These are phyloP conservation scores for Phylloporus sp. DNA, from an alignment of 768 basidiomycete species.

Conservation along the genomic window DNA sequence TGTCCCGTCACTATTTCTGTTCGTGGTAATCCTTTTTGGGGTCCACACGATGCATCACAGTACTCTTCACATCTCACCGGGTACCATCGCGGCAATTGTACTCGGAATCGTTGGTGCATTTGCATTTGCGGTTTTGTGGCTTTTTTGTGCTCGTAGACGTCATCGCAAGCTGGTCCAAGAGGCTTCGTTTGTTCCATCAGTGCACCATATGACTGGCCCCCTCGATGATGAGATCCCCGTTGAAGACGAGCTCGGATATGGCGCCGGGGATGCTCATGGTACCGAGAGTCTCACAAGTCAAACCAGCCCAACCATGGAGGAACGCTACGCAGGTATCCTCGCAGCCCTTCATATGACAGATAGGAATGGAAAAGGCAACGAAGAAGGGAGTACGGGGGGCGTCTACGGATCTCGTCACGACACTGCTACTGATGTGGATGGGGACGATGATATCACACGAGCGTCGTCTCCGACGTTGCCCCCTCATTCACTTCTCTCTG, in stretches of 20 bases:
- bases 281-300: not conserved
- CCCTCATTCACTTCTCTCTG: slow-evolving; percentile 7
- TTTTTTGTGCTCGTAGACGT: slow-evolving; percentile 32
- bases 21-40: slow-evolving; percentile 3
- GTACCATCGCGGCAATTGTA: slow-evolving; percentile 21
- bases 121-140: slow-evolving; percentile 27
- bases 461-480: slow-evolving; percentile 27
- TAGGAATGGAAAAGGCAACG: slow-evolving; percentile 12
- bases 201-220: slow-evolving; percentile 12
- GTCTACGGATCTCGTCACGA: slow-evolving; percentile 24
- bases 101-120: slow-evolving; percentile 25
- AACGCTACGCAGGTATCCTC: slow-evolving; percentile 28
- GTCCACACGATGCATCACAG: slow-evolving; percentile 3
- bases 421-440: slow-evolving; percentile 6
- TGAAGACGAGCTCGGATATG: slow-evolving; percentile 11
- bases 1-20: slow-evolving; percentile 2
- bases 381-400: slow-evolving; percentile 26
- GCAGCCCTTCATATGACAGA: slow-evolving; percentile 20
- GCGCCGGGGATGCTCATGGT: not conserved
- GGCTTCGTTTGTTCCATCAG: slow-evolving; percentile 8
- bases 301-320: slow-evolving; percentile 11
- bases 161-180: slow-evolving; percentile 23
- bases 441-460: slow-evolving; percentile 8
- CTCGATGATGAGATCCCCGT: slow-evolving; percentile 23
- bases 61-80: slow-evolving; percentile 16